Percentiles rank a stretch among this genome's conserved stretches.
Conservation (phyloP, 2,329 filamentous ascomycete genomes). For the Penicillium sp. region DNA sequence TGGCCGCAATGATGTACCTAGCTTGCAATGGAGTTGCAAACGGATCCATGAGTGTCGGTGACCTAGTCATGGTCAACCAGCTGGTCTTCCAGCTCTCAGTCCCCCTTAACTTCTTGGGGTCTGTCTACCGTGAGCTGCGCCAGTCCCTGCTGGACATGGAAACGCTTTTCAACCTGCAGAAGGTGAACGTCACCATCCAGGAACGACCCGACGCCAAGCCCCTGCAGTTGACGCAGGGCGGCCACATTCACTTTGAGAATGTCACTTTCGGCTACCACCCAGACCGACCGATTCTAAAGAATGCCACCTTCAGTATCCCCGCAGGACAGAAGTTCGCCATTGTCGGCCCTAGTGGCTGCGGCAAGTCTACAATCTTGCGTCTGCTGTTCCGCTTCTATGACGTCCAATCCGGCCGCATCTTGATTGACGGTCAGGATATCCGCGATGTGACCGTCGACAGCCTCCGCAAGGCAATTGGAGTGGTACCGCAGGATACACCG, state of each 20-base stretch:
- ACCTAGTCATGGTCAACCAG: slow-evolving; percentile 98
- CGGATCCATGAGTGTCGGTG: slow-evolving; percentile 82
- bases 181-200: slow-evolving; percentile 84
- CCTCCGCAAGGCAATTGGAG: slow-evolving; percentile 79
- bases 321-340: slow-evolving; percentile 95
- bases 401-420: slow-evolving; percentile 75
- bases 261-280: slow-evolving; percentile 90
- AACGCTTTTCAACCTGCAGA: slow-evolving; percentile 94
- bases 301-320: slow-evolving; percentile 83
- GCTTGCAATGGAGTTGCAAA: slow-evolving; percentile 83
- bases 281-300: slow-evolving; percentile 80
- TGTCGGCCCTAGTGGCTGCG: slow-evolving; percentile 91
- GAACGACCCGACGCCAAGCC: slow-evolving; percentile 73
- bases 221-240: slow-evolving; percentile 69
- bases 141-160: slow-evolving; percentile 98
- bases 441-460: slow-evolving; percentile 78
- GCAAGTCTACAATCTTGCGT: slow-evolving; percentile 89
- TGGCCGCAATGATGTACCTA: slow-evolving; percentile 98
- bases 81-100: slow-evolving; percentile 97
- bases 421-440: slow-evolving; percentile 92
- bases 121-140: slow-evolving; percentile 90
- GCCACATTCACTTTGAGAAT: slow-evolving; percentile 91
- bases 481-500: slow-evolving; percentile 95
- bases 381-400: slow-evolving; percentile 95
- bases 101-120: slow-evolving; percentile 95